Percentiles rank a stretch among this genome's conserved stretches.
phyloP scores from a whole-genome alignment of 1,284 basidiomycete genomes.

The Pseudomicrostroma phylloplanum region DNA sequence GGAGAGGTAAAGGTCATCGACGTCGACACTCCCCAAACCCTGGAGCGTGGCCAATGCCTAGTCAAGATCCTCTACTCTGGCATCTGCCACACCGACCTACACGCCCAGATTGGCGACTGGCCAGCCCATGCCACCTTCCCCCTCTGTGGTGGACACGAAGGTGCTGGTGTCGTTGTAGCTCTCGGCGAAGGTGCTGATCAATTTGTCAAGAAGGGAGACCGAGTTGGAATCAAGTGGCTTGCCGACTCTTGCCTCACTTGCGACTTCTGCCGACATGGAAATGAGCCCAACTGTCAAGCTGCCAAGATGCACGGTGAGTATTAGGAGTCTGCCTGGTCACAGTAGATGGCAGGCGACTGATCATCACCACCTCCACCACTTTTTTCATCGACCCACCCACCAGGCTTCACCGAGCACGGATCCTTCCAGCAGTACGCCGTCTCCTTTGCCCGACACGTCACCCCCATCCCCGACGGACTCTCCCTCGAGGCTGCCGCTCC shows the following conservation, averaged over 20 bases:
- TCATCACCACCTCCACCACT: too few relatives aligned
- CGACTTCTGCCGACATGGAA: constrained; percentile 66
- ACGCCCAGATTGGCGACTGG: constrained; percentile 47
- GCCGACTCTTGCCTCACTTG: constrained; percentile 64
- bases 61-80: constrained; percentile 59
- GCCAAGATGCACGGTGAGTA: constrained; percentile 20
- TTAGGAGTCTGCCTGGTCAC: too few relatives aligned
- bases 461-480: constrained; percentile 53
- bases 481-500: constrained; percentile 68
- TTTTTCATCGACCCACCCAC: too few relatives aligned
- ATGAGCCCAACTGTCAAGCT: constrained; percentile 58
- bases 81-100: constrained; percentile 36
- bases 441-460: constrained; percentile 65
- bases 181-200: constrained; percentile 65
- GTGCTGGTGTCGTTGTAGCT: constrained; percentile 62
- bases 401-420: constrained; percentile 65
- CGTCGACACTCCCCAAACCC: constrained; percentile 60
- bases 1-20: constrained; percentile 29
- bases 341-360: too few relatives aligned
- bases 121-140: constrained; percentile 58
- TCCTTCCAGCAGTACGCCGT: constrained; percentile 69
- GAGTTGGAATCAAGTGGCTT: constrained; percentile 70
- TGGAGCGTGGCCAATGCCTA: constrained; percentile 72
- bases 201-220: constrained; percentile 63
- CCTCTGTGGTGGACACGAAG: constrained; percentile 79